Evolutionary conservation across 2,329 filamentous ascomycete species (phyloP).

Genomic region (Lasiodiplodia hormozganensis): DNA sequence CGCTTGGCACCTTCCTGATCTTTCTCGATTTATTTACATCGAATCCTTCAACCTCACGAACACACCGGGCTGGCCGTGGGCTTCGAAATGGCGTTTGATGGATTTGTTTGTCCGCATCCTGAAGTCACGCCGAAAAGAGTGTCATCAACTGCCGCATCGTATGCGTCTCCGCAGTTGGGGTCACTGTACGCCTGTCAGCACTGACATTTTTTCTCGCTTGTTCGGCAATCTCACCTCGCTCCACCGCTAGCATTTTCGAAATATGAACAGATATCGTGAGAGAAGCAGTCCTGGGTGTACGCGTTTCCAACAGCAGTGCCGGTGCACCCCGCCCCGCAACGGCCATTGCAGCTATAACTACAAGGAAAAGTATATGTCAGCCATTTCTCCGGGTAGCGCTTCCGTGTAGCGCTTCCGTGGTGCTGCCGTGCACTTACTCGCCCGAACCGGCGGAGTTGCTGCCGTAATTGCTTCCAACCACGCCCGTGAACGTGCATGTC

Average conservation of each 20-base stretch:
- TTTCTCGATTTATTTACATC: background rate
- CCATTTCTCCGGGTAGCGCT: background rate
- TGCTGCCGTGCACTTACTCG: conserved; percentile 48
- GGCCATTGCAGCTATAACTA: conserved; percentile 59
- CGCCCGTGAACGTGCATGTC: conserved; percentile 53
- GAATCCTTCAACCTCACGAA: background rate
- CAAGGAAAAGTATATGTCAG: background rate
- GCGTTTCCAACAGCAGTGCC: conserved; percentile 54
- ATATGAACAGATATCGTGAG: conserved; percentile 60
- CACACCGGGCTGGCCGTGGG: conserved; percentile 31
- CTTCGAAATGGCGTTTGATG: conserved; percentile 35
- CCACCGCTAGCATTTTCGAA: conserved; percentile 59
- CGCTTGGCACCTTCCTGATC: conserved; percentile 19
- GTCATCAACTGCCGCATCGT: conserved; percentile 53
- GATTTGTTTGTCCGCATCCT: conserved; percentile 43
- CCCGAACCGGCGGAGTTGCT: conserved; percentile 50
- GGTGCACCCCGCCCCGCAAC: conserved; percentile 56
- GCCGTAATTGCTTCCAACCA: conserved; percentile 59
- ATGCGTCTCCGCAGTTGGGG: conserved; percentile 57
- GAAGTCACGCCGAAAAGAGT: conserved; percentile 45
- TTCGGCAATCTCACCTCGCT: conserved; percentile 44
- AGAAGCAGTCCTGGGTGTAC: conserved; percentile 60
- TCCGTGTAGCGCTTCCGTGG: background rate
- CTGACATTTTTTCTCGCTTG: background rate
- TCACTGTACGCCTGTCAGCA: conserved; percentile 44